These are phyloP conservation scores for Saxispiralis lemnorum DNA, from an alignment of 495 filamentous ascomycete species.

Conservation along the genomic window DNA sequence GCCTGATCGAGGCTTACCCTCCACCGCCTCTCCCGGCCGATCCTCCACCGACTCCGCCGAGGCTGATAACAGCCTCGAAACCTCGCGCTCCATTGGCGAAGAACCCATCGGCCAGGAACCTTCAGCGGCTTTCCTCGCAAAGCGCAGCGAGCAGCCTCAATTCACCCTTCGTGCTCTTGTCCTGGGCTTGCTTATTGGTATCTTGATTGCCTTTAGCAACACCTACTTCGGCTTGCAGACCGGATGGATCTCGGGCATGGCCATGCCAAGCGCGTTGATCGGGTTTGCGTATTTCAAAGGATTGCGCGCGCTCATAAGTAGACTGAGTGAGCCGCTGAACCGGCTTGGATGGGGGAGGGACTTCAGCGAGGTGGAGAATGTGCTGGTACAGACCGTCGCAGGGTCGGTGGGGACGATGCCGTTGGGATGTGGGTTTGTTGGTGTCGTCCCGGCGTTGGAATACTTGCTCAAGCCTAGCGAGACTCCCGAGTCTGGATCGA, in stretches of 20 bases:
- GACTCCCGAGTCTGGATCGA: constrained; percentile 31
- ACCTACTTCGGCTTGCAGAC: constrained; percentile 97
- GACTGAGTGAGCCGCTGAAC: constrained; percentile 29
- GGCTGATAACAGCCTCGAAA: background rate
- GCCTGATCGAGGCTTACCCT: constrained; percentile 5
- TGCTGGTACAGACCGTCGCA: constrained; percentile 90
- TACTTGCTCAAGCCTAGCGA: constrained; percentile 62
- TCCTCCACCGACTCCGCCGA: constrained; percentile 1
- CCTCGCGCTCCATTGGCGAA: constrained; percentile 6
- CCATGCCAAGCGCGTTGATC: constrained; percentile 85
- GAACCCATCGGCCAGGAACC: constrained; percentile 14
- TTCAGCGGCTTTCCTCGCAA: constrained; percentile 4
- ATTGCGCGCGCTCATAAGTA: constrained; percentile 37
- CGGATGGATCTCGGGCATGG: constrained; percentile 73
- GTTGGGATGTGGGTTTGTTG: constrained; percentile 86
- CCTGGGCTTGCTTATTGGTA: constrained; percentile 67
- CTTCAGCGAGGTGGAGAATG: constrained; percentile 58
- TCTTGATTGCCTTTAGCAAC: constrained; percentile 85
- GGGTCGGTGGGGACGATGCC: constrained; percentile 95
- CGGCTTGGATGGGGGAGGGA: constrained; percentile 5
- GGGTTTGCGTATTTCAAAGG: constrained; percentile 89
- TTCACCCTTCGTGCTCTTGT: constrained; percentile 71
- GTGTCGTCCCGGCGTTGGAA: constrained; percentile 79
- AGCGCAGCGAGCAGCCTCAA: constrained; percentile 30
- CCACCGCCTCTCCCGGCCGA: background rate